Conservation (phyloP, 345 rosid genomes). For the Geranium brycei region DNA sequence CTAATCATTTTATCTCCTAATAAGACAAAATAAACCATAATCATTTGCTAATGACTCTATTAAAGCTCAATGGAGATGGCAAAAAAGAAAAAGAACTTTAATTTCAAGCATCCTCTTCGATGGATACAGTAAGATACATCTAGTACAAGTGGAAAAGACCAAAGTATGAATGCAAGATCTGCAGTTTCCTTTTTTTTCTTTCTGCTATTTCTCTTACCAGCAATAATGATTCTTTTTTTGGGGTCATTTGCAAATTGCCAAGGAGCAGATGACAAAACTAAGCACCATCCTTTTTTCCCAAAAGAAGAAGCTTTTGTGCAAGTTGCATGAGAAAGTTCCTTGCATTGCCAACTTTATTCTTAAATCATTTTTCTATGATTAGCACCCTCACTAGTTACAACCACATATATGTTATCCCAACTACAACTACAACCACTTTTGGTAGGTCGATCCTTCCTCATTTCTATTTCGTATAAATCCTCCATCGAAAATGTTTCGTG, state of each 20-base stretch:
- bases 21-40: constrained; percentile 19
- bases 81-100: too few relatives aligned
- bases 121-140: too few relatives aligned
- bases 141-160: neutral
- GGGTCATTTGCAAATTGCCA: constrained; percentile 6
- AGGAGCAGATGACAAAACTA: constrained; percentile 21
- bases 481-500: neutral
- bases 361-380: constrained; percentile 7
- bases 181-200: neutral
- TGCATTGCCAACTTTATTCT: constrained; percentile 23
- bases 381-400: constrained; percentile 13
- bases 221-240: neutral
- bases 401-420: constrained; percentile 12
- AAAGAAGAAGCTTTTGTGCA: constrained; percentile 19
- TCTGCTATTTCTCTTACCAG: too few relatives aligned
- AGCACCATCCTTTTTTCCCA: constrained; percentile 14
- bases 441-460: constrained; percentile 11
- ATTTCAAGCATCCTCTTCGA: too few relatives aligned
- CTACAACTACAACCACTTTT: constrained; percentile 16
- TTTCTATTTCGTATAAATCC: neutral
- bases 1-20: constrained; percentile 10
- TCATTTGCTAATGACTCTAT: constrained; percentile 6
- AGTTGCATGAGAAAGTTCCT: constrained; percentile 23
- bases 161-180: neutral
- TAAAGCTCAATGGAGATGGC: constrained; percentile 4